phyloP scores from a whole-genome alignment of 495 filamentous ascomycete genomes.

The Cairneyella variabilis region DNA sequence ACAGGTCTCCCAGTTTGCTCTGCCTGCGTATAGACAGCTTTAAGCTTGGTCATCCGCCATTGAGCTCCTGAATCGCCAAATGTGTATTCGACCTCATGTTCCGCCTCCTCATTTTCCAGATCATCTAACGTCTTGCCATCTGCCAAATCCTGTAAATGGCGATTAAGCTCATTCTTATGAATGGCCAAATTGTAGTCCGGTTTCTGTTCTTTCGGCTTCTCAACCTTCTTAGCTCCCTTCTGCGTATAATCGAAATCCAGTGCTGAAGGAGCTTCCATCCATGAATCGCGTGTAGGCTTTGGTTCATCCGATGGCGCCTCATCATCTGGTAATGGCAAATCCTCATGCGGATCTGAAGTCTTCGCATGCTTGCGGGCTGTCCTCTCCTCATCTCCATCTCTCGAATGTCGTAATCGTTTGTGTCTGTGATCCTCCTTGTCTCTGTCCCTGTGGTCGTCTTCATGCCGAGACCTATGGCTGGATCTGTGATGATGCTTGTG shows the following conservation, averaged over 20 bases:
- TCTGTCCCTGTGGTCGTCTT: slow-evolving; percentile 26
- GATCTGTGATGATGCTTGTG: slow-evolving; percentile 37
- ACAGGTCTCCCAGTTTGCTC: slow-evolving; percentile 65
- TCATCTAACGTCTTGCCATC: slow-evolving; percentile 48
- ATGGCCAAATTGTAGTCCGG: slow-evolving; percentile 72
- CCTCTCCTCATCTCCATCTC: slow-evolving; percentile 29
- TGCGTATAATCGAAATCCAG: slow-evolving; percentile 84
- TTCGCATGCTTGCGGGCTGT: slow-evolving; percentile 35
- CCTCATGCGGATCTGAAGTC: slow-evolving; percentile 41
- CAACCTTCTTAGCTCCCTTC: slow-evolving; percentile 50
- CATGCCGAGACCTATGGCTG: slow-evolving; percentile 29
- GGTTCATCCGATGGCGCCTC: slow-evolving; percentile 33
- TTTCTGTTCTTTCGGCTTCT: slow-evolving; percentile 44
- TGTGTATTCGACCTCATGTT: slow-evolving; percentile 70
- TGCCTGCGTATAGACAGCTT: slow-evolving; percentile 75
- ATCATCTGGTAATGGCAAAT: slow-evolving; percentile 42
- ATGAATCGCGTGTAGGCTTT: slow-evolving; percentile 64
- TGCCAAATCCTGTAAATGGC: slow-evolving; percentile 59
- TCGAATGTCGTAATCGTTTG: slow-evolving; percentile 42
- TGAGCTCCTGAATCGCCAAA: slow-evolving; percentile 88
- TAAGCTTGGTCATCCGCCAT: slow-evolving; percentile 95
- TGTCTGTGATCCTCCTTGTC: slow-evolving; percentile 36
- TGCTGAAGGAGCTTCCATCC: slow-evolving; percentile 88
- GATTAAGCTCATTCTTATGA: slow-evolving; percentile 78
- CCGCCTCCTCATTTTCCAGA: slow-evolving; percentile 44